Conservation (phyloP, 495 filamentous ascomycete species). For the Immersiella caudata region DNA sequence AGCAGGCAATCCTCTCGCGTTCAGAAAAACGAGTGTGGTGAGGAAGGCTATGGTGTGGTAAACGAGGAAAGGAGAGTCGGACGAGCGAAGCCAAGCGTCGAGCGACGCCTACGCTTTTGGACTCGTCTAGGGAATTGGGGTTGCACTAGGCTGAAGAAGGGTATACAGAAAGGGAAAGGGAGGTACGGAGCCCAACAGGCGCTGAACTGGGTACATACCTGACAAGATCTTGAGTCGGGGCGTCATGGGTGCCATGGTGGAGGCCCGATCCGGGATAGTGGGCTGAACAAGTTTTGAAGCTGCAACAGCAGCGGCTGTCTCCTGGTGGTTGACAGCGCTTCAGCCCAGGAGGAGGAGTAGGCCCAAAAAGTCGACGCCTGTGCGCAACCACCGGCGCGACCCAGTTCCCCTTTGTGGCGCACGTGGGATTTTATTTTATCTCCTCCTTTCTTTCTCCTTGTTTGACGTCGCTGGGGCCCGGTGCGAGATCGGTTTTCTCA, state of each 20-base stretch:
- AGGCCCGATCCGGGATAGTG: slow-evolving; percentile 48
- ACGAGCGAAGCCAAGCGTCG: slow-evolving; percentile 36
- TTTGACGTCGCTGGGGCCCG: slow-evolving; percentile 11
- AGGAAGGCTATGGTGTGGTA: slow-evolving; percentile 29
- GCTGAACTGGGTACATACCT: slow-evolving; percentile 45
- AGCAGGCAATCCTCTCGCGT: slow-evolving; percentile 16
- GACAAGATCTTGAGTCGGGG: slow-evolving; percentile 58
- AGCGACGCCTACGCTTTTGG: slow-evolving; percentile 34
- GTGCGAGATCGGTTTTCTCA: neutral
- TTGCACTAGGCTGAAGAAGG: slow-evolving; percentile 39
- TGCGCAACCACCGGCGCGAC: slow-evolving; percentile 27
- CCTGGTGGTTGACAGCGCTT: slow-evolving; percentile 32
- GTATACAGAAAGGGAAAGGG: slow-evolving; percentile 36
- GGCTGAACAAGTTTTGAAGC: slow-evolving; percentile 38
- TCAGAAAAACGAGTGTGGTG: slow-evolving; percentile 43
- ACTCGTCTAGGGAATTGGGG: slow-evolving; percentile 30
- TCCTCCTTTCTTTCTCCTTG: slow-evolving; percentile 14
- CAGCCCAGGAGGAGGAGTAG: slow-evolving; percentile 27
- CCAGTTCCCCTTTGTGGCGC: slow-evolving; percentile 25
- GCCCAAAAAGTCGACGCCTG: slow-evolving; percentile 26
- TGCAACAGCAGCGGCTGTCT: slow-evolving; percentile 33
- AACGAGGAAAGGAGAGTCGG: slow-evolving; percentile 35
- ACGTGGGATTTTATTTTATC: slow-evolving; percentile 10
- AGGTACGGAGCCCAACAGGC: slow-evolving; percentile 28
- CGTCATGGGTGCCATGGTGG: slow-evolving; percentile 55